Evolutionary conservation across 352 stramenopile species (phyloP).

Genomic region (Pythium sp.): DNA sequence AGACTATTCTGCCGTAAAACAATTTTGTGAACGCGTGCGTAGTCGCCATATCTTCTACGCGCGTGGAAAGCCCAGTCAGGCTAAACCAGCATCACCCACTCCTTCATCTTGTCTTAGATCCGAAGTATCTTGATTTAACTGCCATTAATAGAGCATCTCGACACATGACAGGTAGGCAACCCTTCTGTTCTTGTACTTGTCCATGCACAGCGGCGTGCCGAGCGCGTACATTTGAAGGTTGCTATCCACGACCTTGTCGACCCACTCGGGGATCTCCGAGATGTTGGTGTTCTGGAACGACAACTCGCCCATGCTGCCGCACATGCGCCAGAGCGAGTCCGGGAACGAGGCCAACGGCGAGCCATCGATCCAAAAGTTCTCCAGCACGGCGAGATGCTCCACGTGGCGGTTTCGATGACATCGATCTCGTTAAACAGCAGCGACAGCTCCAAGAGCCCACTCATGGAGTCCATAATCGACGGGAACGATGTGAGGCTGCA

Average conservation of each 20-base stretch:
- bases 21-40: neutral
- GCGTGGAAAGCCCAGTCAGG: too few species aligned
- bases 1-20: constrained; percentile 38
- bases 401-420: neutral
- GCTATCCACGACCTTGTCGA: neutral
- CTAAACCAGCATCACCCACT: too few species aligned
- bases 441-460: neutral
- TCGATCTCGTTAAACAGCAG: neutral
- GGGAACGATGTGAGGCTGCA: constrained; percentile 1
- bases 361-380: constrained; percentile 5
- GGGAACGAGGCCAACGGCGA: neutral
- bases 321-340: neutral
- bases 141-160: neutral
- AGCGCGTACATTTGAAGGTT: constrained; percentile 9
- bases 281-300: constrained; percentile 5
- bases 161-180: neutral
- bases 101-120: too few species aligned
- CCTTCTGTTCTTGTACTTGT: neutral
- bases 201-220: neutral
- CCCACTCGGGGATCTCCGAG: neutral
- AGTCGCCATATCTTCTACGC: too few species aligned
- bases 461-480: neutral
- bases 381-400: neutral
- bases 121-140: too few species aligned
- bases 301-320: neutral